Evolutionary conservation across 2,329 filamentous ascomycete genomes (phyloP).

Genomic region (Keithomyces neogunnii): DNA sequence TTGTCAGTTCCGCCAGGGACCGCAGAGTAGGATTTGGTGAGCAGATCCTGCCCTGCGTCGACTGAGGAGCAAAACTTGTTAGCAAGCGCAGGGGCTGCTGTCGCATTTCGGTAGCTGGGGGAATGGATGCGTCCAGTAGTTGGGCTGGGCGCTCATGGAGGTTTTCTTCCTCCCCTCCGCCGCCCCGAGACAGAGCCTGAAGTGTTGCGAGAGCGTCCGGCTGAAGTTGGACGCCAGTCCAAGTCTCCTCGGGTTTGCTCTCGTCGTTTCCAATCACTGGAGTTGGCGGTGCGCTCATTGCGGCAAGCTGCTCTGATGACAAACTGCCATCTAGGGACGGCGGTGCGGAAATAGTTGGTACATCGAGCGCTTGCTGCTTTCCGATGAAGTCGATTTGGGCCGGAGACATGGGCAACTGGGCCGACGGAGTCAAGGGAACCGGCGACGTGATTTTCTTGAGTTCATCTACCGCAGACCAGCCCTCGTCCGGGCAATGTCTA

Average conservation of each 20-base stretch:
- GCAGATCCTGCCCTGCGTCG: constrained; percentile 12
- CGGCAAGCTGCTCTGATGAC: constrained; percentile 78
- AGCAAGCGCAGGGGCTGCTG: constrained; percentile 43
- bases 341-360: constrained; percentile 70
- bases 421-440: constrained; percentile 55
- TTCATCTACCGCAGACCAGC: constrained; percentile 35
- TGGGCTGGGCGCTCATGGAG: constrained; percentile 39
- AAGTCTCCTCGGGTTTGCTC: constrained; percentile 49
- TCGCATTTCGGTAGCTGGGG: constrained; percentile 33
- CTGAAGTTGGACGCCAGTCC: constrained; percentile 68
- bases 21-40: constrained; percentile 32
- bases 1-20: constrained; percentile 65
- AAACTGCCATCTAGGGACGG: constrained; percentile 87
- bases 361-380: constrained; percentile 49
- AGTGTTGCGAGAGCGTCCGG: constrained; percentile 74
- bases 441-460: constrained; percentile 46
- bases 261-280: constrained; percentile 58
- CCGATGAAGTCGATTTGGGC: constrained; percentile 65
- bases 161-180: constrained; percentile 39
- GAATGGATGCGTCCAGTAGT: constrained; percentile 36
- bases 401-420: constrained; percentile 67
- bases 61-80: constrained; percentile 27
- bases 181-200: constrained; percentile 57
- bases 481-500: constrained; percentile 24
- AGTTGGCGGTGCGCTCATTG: constrained; percentile 75